A percentile compares a stretch with the other conserved stretches of the same genome.
These are phyloP conservation scores for Carnegiea gigantea DNA, from an alignment of 179 eudicot genomes.

Conservation along the genomic window DNA sequence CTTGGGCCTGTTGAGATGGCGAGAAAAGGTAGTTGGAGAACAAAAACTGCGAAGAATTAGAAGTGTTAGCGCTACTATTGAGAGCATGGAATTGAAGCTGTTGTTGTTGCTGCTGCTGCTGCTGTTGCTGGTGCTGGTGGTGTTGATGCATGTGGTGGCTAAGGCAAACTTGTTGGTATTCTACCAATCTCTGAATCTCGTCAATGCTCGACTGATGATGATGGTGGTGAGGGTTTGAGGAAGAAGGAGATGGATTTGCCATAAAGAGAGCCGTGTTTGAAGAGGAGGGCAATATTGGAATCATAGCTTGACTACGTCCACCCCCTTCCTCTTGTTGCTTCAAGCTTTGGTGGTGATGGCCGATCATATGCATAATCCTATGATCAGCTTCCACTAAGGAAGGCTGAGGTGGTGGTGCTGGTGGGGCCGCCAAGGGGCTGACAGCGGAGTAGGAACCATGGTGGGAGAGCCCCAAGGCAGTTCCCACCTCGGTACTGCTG, in stretches of 20 bases:
- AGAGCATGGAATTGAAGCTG: constrained; percentile 28
- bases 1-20: constrained; percentile 18
- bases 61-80: constrained; percentile 15
- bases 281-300: constrained; percentile 27
- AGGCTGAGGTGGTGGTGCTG: constrained; percentile 3
- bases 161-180: constrained; percentile 50
- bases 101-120: constrained; percentile 23
- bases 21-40: constrained; percentile 38
- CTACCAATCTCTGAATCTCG: constrained; percentile 62
- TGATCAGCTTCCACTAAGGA: constrained; percentile 5
- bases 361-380: constrained; percentile 24
- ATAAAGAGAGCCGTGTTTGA: constrained; percentile 20
- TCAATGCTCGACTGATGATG: constrained; percentile 32
- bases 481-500: constrained; percentile 58
- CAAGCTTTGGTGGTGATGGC: constrained; percentile 16
- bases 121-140: constrained; percentile 20
- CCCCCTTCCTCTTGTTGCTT: neutral
- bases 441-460: constrained; percentile 33
- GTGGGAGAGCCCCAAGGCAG: constrained; percentile 49
- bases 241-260: constrained; percentile 18
- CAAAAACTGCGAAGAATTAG: constrained; percentile 24
- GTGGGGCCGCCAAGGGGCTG: constrained; percentile 34
- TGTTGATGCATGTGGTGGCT: constrained; percentile 30
- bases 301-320: constrained; percentile 14
- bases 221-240: constrained; percentile 15